Percentiles rank a stretch among this genome's conserved stretches.
phyloP scores from a whole-genome alignment of 192 early-diverging fungal species.

The Dimargaris verticillata region DNA sequence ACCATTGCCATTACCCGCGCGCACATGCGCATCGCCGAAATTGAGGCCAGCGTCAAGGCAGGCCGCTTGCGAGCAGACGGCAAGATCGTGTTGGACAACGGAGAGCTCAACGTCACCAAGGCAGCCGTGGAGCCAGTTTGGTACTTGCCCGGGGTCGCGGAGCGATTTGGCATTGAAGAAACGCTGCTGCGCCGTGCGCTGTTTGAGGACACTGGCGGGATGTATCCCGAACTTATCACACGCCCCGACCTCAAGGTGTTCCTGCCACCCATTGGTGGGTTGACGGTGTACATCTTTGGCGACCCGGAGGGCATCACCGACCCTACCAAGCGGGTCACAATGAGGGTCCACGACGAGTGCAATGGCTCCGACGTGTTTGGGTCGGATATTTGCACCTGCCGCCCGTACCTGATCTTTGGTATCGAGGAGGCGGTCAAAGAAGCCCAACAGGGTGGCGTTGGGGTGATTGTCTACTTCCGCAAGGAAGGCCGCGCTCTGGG shows the following conservation, averaged over 20 bases:
- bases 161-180: constrained; percentile 74
- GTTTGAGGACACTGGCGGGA: constrained; percentile 74
- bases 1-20: constrained; percentile 86
- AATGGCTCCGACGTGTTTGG: constrained; percentile 84
- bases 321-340: constrained; percentile 62
- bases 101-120: constrained; percentile 78
- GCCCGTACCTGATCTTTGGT: constrained; percentile 68
- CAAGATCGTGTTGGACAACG: constrained; percentile 53
- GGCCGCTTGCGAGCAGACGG: constrained; percentile 60
- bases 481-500: constrained; percentile 90
- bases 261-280: constrained; percentile 81
- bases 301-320: constrained; percentile 64
- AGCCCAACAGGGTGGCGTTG: constrained; percentile 81
- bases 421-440: constrained; percentile 79
- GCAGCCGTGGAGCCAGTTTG: constrained; percentile 91
- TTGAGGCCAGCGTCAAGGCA: constrained; percentile 50
- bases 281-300: constrained; percentile 89
- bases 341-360: constrained; percentile 90
- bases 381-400: constrained; percentile 72
- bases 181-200: constrained; percentile 62
- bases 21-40: constrained; percentile 88
- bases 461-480: constrained; percentile 90
- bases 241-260: constrained; percentile 86
- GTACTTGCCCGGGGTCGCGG: constrained; percentile 83
- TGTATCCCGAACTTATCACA: constrained; percentile 90